phyloP scores from a whole-genome alignment of 2,329 filamentous ascomycete species.

The Acarospora socialis region DNA sequence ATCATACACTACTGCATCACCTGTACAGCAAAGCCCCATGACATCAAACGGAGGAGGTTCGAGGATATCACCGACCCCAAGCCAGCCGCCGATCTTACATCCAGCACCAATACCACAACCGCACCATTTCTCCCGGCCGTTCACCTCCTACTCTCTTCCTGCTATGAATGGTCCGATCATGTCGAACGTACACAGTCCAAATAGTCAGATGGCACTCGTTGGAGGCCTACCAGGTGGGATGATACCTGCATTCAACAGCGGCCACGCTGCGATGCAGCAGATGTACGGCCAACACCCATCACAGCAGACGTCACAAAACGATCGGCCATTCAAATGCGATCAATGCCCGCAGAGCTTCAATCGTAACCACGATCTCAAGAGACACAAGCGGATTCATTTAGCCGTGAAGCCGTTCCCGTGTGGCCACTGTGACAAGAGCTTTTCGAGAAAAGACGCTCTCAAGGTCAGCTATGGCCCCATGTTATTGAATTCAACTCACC shows the following conservation, averaged over 20 bases:
- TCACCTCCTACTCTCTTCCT: conserved; percentile 45
- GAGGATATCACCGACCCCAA: conserved; percentile 14
- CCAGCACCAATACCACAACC: conserved; percentile 30
- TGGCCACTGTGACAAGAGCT: conserved; percentile 83
- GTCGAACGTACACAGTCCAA: conserved; percentile 64
- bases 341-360: conserved; percentile 89
- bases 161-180: conserved; percentile 44
- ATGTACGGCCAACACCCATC: conserved; percentile 45
- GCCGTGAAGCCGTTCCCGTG: conserved; percentile 95
- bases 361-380: conserved; percentile 87
- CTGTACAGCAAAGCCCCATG: conserved; percentile 31
- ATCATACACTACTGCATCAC: conserved; percentile 20
- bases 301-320: conserved; percentile 44
- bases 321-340: conserved; percentile 90
- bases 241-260: conserved; percentile 45
- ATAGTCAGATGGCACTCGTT: conserved; percentile 56
- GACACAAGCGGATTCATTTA: conserved; percentile 88
- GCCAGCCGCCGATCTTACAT: conserved; percentile 28
- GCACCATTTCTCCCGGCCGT: conserved; percentile 27
- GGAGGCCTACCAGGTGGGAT: conserved; percentile 34
- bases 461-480: conserved; percentile 51
- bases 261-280: conserved; percentile 41
- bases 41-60: conserved; percentile 22
- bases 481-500: conserved; percentile 12
- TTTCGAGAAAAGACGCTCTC: conserved; percentile 88